A percentile compares a stretch with the other conserved stretches of the same genome.
phyloP scores from a whole-genome alignment of 305 asterid species.

The Fraxinus floribunda region DNA sequence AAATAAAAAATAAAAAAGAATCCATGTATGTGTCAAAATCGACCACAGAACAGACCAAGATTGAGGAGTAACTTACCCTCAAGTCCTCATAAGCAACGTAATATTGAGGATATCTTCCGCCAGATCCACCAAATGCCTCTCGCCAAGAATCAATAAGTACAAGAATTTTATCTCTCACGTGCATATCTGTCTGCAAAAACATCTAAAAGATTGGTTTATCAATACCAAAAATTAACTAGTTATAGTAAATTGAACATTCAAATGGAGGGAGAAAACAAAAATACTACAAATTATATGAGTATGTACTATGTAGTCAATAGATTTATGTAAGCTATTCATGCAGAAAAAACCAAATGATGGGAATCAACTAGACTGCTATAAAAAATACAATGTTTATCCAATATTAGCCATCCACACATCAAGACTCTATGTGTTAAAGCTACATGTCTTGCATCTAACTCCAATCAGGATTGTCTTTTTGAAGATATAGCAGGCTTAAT shows the following conservation, averaged over 20 bases:
- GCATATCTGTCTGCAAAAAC: constrained; percentile 76
- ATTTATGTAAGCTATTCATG: neutral
- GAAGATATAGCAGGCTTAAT: neutral
- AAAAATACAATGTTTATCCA: neutral
- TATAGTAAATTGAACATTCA: neutral
- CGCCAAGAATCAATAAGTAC: constrained; percentile 80
- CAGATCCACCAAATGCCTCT: constrained; percentile 87
- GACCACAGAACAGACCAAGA: neutral
- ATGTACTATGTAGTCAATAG: neutral
- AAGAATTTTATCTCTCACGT: constrained; percentile 72
- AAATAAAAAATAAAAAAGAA: constrained; percentile 8
- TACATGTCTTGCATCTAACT: neutral
- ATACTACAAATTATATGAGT: neutral
- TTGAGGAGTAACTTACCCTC: constrained; percentile 47
- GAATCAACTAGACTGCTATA: neutral
- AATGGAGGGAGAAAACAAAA: neutral
- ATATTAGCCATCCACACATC: neutral
- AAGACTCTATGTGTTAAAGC: neutral
- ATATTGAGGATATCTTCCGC: constrained; percentile 89
- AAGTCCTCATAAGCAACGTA: constrained; percentile 88
- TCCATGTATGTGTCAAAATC: neutral
- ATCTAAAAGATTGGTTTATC: neutral
- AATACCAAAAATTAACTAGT: neutral
- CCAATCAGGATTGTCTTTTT: neutral
- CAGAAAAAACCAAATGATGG: neutral